Evolutionary conservation across 2,329 filamentous ascomycete species (phyloP).

Genomic region (Pseudogymnoascus pannorum): DNA sequence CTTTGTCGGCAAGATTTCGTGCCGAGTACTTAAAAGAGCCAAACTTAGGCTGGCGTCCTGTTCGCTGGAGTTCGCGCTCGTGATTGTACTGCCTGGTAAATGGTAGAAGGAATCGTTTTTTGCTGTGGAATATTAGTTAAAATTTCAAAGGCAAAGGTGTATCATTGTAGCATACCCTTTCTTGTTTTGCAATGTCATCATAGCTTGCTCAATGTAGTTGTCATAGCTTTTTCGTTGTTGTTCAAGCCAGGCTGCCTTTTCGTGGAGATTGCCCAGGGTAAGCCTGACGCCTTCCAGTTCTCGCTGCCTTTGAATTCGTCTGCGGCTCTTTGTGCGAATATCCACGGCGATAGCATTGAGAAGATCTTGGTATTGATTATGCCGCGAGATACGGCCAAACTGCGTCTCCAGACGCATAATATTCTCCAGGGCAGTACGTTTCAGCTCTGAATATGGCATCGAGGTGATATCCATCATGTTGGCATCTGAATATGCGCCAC

Average conservation of each 20-base stretch:
- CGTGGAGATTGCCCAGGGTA: conserved; percentile 67
- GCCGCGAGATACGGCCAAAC: conserved; percentile 72
- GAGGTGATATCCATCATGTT: conserved; percentile 84
- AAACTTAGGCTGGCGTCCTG: conserved; percentile 91
- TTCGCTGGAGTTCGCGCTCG: conserved; percentile 87
- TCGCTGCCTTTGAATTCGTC: conserved; percentile 82
- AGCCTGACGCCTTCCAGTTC: conserved; percentile 79
- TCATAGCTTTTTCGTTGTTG: conserved; percentile 96
- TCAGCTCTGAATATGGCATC: conserved; percentile 86
- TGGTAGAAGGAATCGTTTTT: conserved; percentile 87
- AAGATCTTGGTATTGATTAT: conserved; percentile 96
- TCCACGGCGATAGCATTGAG: conserved; percentile 94
- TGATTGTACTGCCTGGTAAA: conserved; percentile 99
- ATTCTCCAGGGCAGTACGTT: conserved; percentile 88
- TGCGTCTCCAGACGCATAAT: conserved; percentile 76
- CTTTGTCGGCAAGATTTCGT: conserved; percentile 81
- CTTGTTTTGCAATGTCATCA: conserved; percentile 94
- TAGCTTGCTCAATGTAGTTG: conserved; percentile 97
- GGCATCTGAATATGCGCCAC: conserved; percentile 81
- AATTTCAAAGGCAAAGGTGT: neutral
- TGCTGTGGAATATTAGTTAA: conserved; percentile 39
- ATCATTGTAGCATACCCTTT: conserved; percentile 57
- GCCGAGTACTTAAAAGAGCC: conserved; percentile 97
- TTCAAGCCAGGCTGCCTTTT: conserved; percentile 88
- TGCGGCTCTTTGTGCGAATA: conserved; percentile 92